Conservation (phyloP, 208 protist genomes). For the Crithidia expoeki region DNA sequence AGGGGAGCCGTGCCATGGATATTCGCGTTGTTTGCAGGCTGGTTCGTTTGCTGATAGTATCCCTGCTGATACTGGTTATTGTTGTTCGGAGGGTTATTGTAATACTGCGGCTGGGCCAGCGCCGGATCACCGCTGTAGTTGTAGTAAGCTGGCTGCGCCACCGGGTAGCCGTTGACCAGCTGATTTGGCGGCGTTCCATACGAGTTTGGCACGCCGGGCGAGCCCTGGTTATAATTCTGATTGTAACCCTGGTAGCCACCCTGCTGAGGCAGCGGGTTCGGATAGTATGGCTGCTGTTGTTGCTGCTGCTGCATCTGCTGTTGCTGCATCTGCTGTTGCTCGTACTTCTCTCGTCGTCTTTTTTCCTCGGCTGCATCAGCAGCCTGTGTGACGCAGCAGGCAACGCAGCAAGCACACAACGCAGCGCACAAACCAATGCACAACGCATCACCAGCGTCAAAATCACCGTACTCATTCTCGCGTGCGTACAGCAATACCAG, state of each 20-base stretch:
- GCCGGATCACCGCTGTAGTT: slow-evolving; percentile 30
- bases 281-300: slow-evolving; percentile 8
- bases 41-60: neutral
- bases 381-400: slow-evolving; percentile 16
- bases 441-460: slow-evolving; percentile 13
- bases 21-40: neutral
- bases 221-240: slow-evolving; percentile 13
- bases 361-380: neutral
- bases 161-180: slow-evolving; percentile 14
- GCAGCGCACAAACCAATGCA: slow-evolving; percentile 22
- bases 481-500: slow-evolving; percentile 25
- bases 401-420: slow-evolving; percentile 19
- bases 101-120: slow-evolving; percentile 19
- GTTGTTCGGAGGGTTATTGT: slow-evolving; percentile 15
- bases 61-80: slow-evolving; percentile 5
- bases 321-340: slow-evolving; percentile 9
- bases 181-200: slow-evolving; percentile 33
- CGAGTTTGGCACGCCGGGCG: neutral
- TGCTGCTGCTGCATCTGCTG: slow-evolving; percentile 17
- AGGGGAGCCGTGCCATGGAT: neutral
- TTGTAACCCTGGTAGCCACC: slow-evolving; percentile 4
- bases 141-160: slow-evolving; percentile 34
- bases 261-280: neutral
- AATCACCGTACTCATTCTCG: slow-evolving; percentile 22
- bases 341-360: neutral